These are phyloP conservation scores for Acanthamoeba rhysodes DNA, from an alignment of 208 protist genomes.

Conservation along the genomic window DNA sequence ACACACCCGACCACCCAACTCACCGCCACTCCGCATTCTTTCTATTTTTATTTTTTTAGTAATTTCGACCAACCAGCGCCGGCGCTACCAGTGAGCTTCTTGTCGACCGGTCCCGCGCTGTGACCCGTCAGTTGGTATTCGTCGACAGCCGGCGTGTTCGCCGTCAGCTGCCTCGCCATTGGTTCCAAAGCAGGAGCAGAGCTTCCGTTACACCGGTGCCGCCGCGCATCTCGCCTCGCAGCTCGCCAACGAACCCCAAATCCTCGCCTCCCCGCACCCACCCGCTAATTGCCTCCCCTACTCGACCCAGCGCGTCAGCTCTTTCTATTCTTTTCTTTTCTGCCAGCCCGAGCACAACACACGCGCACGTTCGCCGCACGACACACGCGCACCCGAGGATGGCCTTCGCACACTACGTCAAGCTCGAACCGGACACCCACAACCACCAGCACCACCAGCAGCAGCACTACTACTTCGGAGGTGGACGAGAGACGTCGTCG, in stretches of 20 bases:
- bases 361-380: too few relatives aligned
- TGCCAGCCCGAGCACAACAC: background rate
- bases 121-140: too few relatives aligned
- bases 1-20: background rate
- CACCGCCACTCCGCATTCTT: too few relatives aligned
- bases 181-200: conserved; percentile 8
- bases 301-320: too few relatives aligned
- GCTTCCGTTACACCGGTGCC: background rate
- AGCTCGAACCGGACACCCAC: background rate
- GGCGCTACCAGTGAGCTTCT: too few relatives aligned
- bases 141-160: background rate
- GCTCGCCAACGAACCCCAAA: background rate
- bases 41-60: too few relatives aligned
- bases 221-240: background rate
- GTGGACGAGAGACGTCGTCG: background rate
- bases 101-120: too few relatives aligned
- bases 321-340: too few relatives aligned
- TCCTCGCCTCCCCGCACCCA: background rate
- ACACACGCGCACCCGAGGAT: background rate
- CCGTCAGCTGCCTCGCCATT: background rate
- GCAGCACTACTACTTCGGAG: background rate
- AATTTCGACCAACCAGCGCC: too few relatives aligned
- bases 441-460: background rate
- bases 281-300: background rate
- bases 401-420: background rate